Percentiles rank a stretch among this genome's conserved stretches.
phyloP scores from a whole-genome alignment of 2,329 filamentous ascomycete genomes.

The Albifimbria verrucaria region DNA sequence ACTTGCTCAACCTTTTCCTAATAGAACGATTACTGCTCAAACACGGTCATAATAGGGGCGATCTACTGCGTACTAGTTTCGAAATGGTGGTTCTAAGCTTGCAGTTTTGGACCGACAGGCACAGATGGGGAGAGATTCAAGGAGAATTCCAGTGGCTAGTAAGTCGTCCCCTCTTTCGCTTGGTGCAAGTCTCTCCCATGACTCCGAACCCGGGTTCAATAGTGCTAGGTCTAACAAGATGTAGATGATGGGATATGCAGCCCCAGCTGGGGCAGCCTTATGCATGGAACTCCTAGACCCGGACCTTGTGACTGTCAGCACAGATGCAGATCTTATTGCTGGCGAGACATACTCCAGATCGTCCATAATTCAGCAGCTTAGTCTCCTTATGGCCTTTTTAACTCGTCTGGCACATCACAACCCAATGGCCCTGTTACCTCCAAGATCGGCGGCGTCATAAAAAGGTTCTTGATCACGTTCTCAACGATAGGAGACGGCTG shows the following conservation, averaged over 20 bases:
- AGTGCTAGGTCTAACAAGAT: background rate
- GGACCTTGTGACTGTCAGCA: background rate
- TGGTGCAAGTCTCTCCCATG: background rate
- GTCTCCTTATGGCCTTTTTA: background rate
- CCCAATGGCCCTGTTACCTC: background rate
- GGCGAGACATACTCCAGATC: background rate
- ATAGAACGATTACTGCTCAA: background rate
- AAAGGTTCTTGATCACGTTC: background rate
- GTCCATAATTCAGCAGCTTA: background rate
- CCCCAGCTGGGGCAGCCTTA: background rate
- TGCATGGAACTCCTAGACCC: background rate
- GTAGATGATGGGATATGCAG: background rate
- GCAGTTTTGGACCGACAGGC: background rate
- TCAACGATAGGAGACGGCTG: background rate
- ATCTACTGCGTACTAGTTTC: background rate
- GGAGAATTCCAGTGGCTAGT: background rate
- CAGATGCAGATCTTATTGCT: background rate
- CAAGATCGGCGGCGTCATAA: background rate
- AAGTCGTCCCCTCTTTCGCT: background rate
- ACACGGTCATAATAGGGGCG: background rate
- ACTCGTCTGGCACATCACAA: background rate
- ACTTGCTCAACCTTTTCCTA: background rate
- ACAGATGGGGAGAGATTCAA: background rate
- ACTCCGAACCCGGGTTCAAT: background rate
- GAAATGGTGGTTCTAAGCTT: background rate